phyloP scores from a whole-genome alignment of 352 stramenopile genomes.

The Globisporangium acanthophoron region DNA sequence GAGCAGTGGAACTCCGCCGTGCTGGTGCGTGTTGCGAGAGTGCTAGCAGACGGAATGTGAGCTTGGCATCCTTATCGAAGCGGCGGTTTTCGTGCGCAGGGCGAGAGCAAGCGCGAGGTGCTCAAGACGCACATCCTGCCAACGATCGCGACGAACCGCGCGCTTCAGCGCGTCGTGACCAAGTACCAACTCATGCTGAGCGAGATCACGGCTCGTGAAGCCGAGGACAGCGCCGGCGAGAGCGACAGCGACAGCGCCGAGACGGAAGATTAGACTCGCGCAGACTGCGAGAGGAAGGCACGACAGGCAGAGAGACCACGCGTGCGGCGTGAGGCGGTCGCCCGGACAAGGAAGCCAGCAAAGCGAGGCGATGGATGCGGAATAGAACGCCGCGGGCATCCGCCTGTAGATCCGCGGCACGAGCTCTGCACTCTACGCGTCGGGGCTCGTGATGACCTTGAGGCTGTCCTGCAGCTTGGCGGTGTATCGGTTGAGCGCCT shows the following conservation, averaged over 20 bases:
- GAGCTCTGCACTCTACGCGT: slow-evolving; percentile 26
- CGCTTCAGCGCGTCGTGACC: slow-evolving; percentile 74
- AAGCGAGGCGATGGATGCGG: not conserved
- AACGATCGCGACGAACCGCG: slow-evolving; percentile 72
- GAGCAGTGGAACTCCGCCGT: slow-evolving; percentile 30
- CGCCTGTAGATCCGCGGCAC: too few relatives aligned
- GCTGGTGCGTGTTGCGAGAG: slow-evolving; percentile 21
- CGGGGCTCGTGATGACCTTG: slow-evolving; percentile 87
- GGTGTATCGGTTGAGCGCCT: slow-evolving; percentile 91
- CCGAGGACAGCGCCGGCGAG: slow-evolving; percentile 7
- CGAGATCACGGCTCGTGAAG: slow-evolving; percentile 52
- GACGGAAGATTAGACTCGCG: not conserved
- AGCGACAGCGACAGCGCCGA: slow-evolving; percentile 1
- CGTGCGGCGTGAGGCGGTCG: not conserved
- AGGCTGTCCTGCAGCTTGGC: slow-evolving; percentile 91
- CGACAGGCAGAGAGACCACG: not conserved
- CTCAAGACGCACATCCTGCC: slow-evolving; percentile 68
- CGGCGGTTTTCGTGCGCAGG: slow-evolving; percentile 21
- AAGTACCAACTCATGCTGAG: slow-evolving; percentile 84
- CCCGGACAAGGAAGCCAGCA: not conserved
- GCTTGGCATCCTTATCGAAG: not conserved
- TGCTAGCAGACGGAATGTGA: too few relatives aligned
- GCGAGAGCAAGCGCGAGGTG: slow-evolving; percentile 63
- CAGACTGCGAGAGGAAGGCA: not conserved
- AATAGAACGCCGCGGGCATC: not conserved